phyloP scores from a whole-genome alignment of 345 rosid genomes.

The Hypericum perforatum region DNA sequence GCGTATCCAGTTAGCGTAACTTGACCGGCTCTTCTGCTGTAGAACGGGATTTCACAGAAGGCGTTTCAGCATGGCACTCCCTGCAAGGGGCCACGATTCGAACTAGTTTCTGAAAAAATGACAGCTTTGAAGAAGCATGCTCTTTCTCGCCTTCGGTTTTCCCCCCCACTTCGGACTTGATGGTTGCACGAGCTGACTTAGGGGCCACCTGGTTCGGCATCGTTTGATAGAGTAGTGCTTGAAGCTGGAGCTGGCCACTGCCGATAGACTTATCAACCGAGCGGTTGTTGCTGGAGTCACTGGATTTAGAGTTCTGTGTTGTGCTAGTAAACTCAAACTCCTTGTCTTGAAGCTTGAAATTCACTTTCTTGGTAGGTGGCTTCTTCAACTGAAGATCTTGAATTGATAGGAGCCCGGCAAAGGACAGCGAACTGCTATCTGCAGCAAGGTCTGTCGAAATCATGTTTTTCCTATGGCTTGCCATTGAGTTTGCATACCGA shows the following conservation, averaged over 20 bases:
- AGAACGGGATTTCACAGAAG: constrained; percentile 9
- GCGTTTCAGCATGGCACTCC: constrained; percentile 28
- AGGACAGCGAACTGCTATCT: constrained; percentile 27
- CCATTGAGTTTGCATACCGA: constrained; percentile 17
- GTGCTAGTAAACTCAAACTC: constrained; percentile 22
- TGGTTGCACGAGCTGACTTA: constrained; percentile 2
- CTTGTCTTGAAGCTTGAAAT: constrained; percentile 12
- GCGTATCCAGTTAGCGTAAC: background rate
- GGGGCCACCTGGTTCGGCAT: constrained; percentile 7
- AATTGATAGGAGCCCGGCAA: constrained; percentile 29
- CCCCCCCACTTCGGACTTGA: no score
- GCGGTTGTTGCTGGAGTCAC: background rate
- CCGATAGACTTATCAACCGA: constrained; percentile 8
- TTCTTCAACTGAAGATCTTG: constrained; percentile 25
- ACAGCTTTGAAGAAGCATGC: constrained; percentile 13
- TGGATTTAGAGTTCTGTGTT: constrained; percentile 5
- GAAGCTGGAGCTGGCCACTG: constrained; percentile 12
- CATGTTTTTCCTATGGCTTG: constrained; percentile 14
- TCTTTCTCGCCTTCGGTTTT: constrained; percentile 15
- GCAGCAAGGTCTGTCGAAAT: constrained; percentile 21
- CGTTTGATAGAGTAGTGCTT: constrained; percentile 8
- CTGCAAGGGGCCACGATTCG: constrained; percentile 32
- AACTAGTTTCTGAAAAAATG: constrained; percentile 20
- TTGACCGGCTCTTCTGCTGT: constrained; percentile 1
- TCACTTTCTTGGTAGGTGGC: background rate